phyloP scores from a whole-genome alignment of 2,329 filamentous ascomycete genomes.

The Botrytis tulipae region DNA sequence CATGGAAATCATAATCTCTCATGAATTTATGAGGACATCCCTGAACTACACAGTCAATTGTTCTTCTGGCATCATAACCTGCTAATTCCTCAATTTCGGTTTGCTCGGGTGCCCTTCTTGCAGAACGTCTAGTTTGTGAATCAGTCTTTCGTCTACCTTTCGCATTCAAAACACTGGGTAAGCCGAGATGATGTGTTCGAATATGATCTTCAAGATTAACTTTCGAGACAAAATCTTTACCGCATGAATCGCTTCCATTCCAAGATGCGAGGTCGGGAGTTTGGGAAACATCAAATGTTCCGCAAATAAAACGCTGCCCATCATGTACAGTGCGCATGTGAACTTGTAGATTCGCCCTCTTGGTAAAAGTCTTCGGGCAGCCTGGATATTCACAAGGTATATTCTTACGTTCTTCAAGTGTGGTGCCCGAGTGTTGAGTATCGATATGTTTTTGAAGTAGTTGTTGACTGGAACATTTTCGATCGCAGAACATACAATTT shows the following conservation, averaged over 20 bases:
- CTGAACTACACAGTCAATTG: slow-evolving; percentile 51
- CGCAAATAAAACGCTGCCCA: slow-evolving; percentile 76
- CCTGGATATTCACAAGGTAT: slow-evolving; percentile 64
- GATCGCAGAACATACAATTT: slow-evolving; percentile 72
- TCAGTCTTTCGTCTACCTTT: slow-evolving; percentile 38
- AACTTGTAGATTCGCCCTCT: slow-evolving; percentile 75
- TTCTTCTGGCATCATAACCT: slow-evolving; percentile 47
- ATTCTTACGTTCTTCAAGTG: slow-evolving; percentile 61
- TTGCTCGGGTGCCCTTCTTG: slow-evolving; percentile 6
- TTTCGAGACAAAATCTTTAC: slow-evolving; percentile 73
- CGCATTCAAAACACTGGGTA: slow-evolving; percentile 44
- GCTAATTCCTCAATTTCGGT: slow-evolving; percentile 49
- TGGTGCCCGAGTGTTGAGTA: slow-evolving; percentile 65
- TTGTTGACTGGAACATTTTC: slow-evolving; percentile 62
- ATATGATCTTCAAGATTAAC: slow-evolving; percentile 80
- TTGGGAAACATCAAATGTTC: slow-evolving; percentile 59
- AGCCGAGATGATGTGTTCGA: slow-evolving; percentile 74
- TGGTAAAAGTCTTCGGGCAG: slow-evolving; percentile 77
- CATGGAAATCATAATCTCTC: slow-evolving; percentile 55
- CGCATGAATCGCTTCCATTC: slow-evolving; percentile 67
- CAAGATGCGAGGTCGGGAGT: slow-evolving; percentile 62
- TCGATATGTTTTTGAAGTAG: slow-evolving; percentile 77
- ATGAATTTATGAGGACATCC: slow-evolving; percentile 55
- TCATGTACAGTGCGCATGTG: slow-evolving; percentile 78
- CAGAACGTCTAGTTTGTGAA: slow-evolving; percentile 1